Conservation (phyloP, 495 filamentous ascomycete species). For the Trypethelium eluteriae region DNA sequence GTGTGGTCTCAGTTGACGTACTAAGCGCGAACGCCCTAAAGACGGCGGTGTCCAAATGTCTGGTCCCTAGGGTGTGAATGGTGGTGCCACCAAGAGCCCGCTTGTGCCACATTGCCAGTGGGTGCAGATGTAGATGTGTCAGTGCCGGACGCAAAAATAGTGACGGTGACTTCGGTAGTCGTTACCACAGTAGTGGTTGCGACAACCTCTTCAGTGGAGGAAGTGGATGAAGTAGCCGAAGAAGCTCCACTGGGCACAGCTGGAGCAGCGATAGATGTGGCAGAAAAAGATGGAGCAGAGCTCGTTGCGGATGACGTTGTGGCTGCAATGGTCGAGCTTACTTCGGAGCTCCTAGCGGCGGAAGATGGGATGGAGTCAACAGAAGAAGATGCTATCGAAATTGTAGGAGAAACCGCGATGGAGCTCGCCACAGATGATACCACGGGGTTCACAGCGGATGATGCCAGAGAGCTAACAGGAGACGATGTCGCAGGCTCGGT, state of each 20-base stretch:
- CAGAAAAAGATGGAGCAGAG: background rate
- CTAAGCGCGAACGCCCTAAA: background rate
- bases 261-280: background rate
- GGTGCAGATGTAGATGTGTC: background rate
- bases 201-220: background rate
- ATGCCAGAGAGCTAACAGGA: background rate
- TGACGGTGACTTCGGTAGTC: background rate
- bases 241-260: background rate
- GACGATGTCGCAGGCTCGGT: background rate
- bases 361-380: background rate
- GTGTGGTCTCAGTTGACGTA: background rate
- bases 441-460: background rate
- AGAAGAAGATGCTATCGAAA: background rate
- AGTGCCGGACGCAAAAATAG: background rate
- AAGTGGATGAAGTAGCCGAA: background rate
- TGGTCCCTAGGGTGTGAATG: background rate
- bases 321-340: background rate
- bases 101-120: background rate
- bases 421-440: conserved; percentile 7
- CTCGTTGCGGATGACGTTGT: background rate
- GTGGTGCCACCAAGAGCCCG: background rate
- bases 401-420: background rate
- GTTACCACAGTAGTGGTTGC: background rate
- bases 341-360: background rate
- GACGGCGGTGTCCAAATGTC: background rate